phyloP scores from a whole-genome alignment of 2,329 filamentous ascomycete genomes.

The Nothopassalora personata region DNA sequence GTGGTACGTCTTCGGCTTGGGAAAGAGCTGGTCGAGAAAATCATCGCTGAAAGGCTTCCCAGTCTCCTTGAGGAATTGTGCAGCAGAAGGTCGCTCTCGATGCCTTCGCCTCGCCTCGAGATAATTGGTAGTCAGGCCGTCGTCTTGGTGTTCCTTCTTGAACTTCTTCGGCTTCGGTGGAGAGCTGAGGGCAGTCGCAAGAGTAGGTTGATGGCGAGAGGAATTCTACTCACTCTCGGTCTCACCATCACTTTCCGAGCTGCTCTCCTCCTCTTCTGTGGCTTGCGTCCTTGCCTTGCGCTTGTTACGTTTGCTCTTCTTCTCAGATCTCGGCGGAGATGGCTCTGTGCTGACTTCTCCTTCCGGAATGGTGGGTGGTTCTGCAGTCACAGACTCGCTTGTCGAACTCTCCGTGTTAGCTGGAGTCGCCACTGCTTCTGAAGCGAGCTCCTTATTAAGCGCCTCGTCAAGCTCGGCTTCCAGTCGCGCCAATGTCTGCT shows the following conservation, averaged over 20 bases:
- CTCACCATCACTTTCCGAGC: slow-evolving; percentile 7
- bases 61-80: neutral
- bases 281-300: slow-evolving; percentile 32
- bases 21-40: neutral
- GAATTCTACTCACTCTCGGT: slow-evolving; percentile 7
- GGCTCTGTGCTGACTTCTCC: neutral
- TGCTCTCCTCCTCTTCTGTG: slow-evolving; percentile 13
- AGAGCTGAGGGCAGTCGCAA: neutral
- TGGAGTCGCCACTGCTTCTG: neutral
- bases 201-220: neutral
- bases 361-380: neutral
- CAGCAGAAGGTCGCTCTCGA: neutral
- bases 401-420: neutral
- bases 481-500: slow-evolving; percentile 14
- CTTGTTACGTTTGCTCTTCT: slow-evolving; percentile 12
- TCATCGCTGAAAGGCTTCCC: neutral
- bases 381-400: neutral
- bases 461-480: neutral
- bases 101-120: too few relatives aligned
- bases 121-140: neutral
- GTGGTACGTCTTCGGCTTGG: neutral
- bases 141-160: neutral
- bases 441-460: neutral
- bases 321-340: neutral
- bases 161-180: neutral